phyloP scores from a whole-genome alignment of 768 basidiomycete genomes.

The Phlebiopsis flavidoalba region DNA sequence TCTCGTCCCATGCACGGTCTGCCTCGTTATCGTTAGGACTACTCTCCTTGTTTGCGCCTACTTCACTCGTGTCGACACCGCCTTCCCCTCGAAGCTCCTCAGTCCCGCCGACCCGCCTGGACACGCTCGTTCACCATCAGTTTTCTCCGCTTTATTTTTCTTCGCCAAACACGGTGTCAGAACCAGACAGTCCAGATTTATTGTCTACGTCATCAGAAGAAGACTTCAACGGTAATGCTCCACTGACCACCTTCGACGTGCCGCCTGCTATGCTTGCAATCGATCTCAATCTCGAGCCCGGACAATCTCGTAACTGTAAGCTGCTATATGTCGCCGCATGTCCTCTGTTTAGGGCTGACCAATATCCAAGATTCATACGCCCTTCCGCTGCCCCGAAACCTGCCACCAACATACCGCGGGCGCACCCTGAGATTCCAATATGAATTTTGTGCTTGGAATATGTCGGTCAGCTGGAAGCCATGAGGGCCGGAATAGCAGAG shows the following conservation, averaged over 20 bases:
- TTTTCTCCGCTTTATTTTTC: conserved; percentile 4
- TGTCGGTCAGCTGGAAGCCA: conserved; percentile 44
- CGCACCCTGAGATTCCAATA: conserved; percentile 83
- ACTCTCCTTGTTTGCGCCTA: conserved; percentile 28
- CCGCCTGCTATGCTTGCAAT: conserved; percentile 87
- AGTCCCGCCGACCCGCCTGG: conserved; percentile 3
- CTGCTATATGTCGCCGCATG: conserved; percentile 14
- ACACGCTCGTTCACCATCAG: conserved; percentile 7
- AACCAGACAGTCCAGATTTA: conserved; percentile 24
- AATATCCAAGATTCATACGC: conserved; percentile 69
- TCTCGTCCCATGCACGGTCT: conserved; percentile 36
- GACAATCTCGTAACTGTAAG: conserved; percentile 81
- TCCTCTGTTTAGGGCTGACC: not conserved
- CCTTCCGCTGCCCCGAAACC: conserved; percentile 63
- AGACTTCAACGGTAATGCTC: conserved; percentile 51
- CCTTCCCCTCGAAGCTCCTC: not conserved
- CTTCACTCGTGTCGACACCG: conserved; percentile 12
- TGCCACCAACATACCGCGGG: conserved; percentile 91
- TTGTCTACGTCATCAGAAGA: conserved; percentile 24
- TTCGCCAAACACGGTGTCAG: not conserved
- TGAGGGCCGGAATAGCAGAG: conserved; percentile 54
- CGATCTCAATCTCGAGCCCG: conserved; percentile 76
- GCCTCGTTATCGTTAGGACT: conserved; percentile 49
- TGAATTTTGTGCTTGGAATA: conserved; percentile 82
- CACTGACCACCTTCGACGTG: conserved; percentile 81